Base-by-base conservation (phyloP, 2,329 filamentous ascomycete genomes). In the Microcyclospora tardicrescens region DNA sequence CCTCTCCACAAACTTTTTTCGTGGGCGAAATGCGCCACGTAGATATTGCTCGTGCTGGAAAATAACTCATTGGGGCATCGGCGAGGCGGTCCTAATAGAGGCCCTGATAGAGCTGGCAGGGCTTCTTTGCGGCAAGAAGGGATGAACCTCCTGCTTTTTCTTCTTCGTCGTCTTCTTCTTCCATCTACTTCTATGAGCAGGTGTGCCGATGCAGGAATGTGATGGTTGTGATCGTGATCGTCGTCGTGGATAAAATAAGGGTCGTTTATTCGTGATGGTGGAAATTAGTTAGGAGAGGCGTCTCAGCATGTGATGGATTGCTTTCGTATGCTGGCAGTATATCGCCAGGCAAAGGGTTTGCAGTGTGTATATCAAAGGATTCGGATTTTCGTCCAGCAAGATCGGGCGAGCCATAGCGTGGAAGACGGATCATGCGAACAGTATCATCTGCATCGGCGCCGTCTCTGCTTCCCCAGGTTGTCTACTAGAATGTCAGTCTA, bases 381-480 rank as follows among this genome's bases (percentile, higher is more conserved):
- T 49, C 50, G 14, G 53, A 56, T 41, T 55, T 56, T 24, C 53
- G 50, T 15, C 54, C 54, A 35, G 55, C 50, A 16, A 51, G 49
- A 5, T 37, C 39, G 5, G 43, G 41, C 13, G 56, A 52, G 35
- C 49, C 51, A 45, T 60, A 60, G 11, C 48, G 50, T 36, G 57
- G 57, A n/a, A 59, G 46, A 24, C 52, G 55, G 35, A 62, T 73
- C 67, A 84, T 77, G 55, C 81, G 78, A 50, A 77, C 71, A 46
- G 72, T 73, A 61, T 93, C 81, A 61, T 93, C 82, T 50, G 81
- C 73, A 62, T 95, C 87, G 56, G 85, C 87, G 53, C 91, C 87
- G 53, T 85, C 84, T 62, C 87, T 81, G 64, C 85, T 94, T 56
- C 87, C 87, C 87, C 87, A 95, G 37, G 86, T 89, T 33, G 87